phyloP scores from a whole-genome alignment of 2,329 filamentous ascomycete species.

The Penicillium aurantiogriseum region DNA sequence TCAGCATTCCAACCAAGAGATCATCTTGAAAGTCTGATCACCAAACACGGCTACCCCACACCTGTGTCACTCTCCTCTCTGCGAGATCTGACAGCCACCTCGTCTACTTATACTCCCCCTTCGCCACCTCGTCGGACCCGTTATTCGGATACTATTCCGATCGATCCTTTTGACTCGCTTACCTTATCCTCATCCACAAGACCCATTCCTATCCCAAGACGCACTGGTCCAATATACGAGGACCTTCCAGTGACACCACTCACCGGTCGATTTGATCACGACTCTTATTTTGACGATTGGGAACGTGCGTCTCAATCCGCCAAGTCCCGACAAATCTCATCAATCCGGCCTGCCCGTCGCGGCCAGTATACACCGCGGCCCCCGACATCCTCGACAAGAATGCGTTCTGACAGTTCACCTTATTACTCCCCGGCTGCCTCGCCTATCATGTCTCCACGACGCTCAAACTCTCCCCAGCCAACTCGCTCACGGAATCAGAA shows the following conservation, averaged over 20 bases:
- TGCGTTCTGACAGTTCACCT: conserved; percentile 35
- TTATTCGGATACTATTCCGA: conserved; percentile 21
- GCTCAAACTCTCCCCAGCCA: conserved; percentile 38
- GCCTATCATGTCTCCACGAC: conserved; percentile 35
- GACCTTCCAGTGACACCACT: conserved; percentile 40
- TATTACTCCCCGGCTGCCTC: conserved; percentile 34
- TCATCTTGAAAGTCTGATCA: conserved; percentile 39
- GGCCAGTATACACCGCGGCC: conserved; percentile 12
- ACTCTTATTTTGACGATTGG: conserved; percentile 35
- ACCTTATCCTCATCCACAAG: conserved; percentile 32
- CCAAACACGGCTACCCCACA: conserved; percentile 41
- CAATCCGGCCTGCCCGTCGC: conserved; percentile 16
- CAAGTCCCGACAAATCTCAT: conserved; percentile 16
- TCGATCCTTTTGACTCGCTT: conserved; percentile 28
- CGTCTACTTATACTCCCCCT: conserved; percentile 38
- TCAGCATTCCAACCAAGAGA: conserved; percentile 30
- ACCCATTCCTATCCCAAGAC: conserved; percentile 38
- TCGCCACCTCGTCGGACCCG: conserved; percentile 21
- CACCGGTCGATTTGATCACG: conserved; percentile 39
- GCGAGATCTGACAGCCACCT: conserved; percentile 38
- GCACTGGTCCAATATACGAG: conserved; percentile 25
- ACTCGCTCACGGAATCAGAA: conserved; percentile 33
- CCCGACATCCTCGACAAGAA: conserved; percentile 19
- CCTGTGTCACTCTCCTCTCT: conserved; percentile 40
- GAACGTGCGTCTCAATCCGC: conserved; percentile 25